A percentile compares a stretch with the other conserved stretches of the same genome.
These are phyloP conservation scores for Lactarius pseudohatsudake DNA, from an alignment of 768 basidiomycete species.

Conservation along the genomic window DNA sequence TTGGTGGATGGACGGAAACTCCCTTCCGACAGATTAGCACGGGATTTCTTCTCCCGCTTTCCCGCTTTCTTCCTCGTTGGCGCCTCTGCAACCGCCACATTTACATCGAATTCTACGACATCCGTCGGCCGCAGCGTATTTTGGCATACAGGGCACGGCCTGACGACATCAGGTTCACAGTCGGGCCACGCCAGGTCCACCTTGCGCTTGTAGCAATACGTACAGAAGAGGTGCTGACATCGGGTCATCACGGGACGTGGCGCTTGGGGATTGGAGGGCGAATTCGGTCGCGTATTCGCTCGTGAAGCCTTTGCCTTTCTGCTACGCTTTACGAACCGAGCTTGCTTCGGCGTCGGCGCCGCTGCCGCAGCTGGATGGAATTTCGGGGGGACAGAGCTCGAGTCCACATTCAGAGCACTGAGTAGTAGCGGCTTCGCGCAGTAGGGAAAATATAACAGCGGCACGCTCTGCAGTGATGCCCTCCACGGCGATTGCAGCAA, in stretches of 20 bases:
- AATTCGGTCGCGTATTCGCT: conserved; percentile 56
- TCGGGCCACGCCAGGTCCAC: conserved; percentile 83
- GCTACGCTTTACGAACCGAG: conserved; percentile 50
- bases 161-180: conserved; percentile 52
- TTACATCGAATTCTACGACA: conserved; percentile 78
- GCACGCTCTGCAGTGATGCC: conserved; percentile 79
- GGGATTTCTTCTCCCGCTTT: conserved; percentile 67
- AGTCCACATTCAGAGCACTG: conserved; percentile 86
- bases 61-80: conserved; percentile 57
- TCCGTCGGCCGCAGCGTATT: conserved; percentile 64
- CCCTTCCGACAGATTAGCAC: conserved; percentile 51
- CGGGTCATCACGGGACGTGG: conserved; percentile 77
- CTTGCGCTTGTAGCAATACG: conserved; percentile 77
- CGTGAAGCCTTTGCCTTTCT: conserved; percentile 63
- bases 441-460: conserved; percentile 75
- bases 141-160: conserved; percentile 79
- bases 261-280: conserved; percentile 60
- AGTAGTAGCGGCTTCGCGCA: conserved; percentile 83
- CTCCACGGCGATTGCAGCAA: conserved; percentile 69
- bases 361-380: conserved; percentile 41
- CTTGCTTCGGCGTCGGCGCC: conserved; percentile 51
- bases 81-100: conserved; percentile 44
- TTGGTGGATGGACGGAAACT: conserved; percentile 83
- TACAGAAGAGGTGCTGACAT: conserved; percentile 93
- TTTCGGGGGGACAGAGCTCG: conserved; percentile 60